Evolutionary conservation across 345 rosid species (phyloP).

Genomic region (Euclidium syriacum): DNA sequence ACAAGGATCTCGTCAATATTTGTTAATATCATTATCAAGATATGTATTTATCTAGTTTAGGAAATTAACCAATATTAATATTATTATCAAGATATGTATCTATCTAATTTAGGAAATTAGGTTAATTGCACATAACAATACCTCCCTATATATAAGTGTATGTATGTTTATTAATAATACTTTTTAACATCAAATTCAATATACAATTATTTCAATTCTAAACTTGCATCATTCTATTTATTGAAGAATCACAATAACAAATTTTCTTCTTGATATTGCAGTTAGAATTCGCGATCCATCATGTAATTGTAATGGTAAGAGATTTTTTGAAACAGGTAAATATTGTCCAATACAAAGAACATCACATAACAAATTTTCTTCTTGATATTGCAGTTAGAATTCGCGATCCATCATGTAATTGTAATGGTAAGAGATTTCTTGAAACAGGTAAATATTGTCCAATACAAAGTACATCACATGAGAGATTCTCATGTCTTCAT

Average conservation of each 20-base stretch:
- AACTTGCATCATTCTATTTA: too few species aligned
- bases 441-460: slow-evolving; percentile 68
- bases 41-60: too few species aligned
- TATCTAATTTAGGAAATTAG: too few species aligned
- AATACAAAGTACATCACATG: slow-evolving; percentile 69
- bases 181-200: too few species aligned
- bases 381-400: slow-evolving; percentile 51
- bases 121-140: too few species aligned
- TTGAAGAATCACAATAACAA: slow-evolving; percentile 64
- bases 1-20: too few species aligned
- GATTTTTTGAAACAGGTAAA: slow-evolving; percentile 68
- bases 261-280: slow-evolving; percentile 55
- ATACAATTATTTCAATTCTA: too few species aligned
- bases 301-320: slow-evolving; percentile 64
- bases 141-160: too few species aligned
- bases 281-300: slow-evolving; percentile 43
- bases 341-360: slow-evolving; percentile 65
- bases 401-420: slow-evolving; percentile 50
- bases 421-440: slow-evolving; percentile 70
- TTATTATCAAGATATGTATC: too few species aligned
- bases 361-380: slow-evolving; percentile 57
- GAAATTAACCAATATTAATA: too few species aligned
- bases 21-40: too few species aligned
- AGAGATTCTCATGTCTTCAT: slow-evolving; percentile 54
- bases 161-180: too few species aligned